Percentiles rank a stretch among this genome's conserved stretches.
phyloP scores from a whole-genome alignment of 148 eudicot species.

The Spergularia bocconei region DNA sequence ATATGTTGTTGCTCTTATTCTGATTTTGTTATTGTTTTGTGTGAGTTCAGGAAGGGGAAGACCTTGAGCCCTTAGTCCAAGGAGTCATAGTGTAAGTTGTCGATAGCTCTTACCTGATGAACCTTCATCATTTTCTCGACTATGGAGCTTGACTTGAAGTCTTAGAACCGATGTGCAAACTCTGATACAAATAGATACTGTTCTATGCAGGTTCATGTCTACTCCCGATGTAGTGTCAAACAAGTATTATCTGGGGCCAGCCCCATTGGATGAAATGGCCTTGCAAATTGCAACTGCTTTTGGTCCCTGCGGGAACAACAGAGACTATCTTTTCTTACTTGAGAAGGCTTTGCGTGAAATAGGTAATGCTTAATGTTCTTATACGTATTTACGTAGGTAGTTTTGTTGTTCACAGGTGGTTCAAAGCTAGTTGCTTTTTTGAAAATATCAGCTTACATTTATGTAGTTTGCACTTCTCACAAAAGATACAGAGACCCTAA shows the following conservation, averaged over 20 bases:
- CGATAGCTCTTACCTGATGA: not conserved
- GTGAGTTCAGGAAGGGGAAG: constrained; percentile 67
- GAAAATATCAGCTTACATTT: not conserved
- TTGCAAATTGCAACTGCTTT: constrained; percentile 93
- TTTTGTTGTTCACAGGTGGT: not conserved
- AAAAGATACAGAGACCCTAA: too few species aligned
- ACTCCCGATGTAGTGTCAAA: constrained; percentile 77
- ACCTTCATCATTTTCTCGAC: not conserved
- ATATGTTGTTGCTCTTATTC: constrained; percentile 1
- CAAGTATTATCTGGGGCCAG: constrained; percentile 91
- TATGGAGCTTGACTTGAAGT: not conserved
- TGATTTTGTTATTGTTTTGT: constrained; percentile 20
- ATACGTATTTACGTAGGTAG: not conserved
- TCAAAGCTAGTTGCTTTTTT: too few species aligned
- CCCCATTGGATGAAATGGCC: constrained; percentile 89
- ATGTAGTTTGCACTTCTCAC: too few species aligned
- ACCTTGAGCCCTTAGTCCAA: constrained; percentile 47
- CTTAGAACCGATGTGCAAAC: not conserved
- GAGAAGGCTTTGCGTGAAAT: constrained; percentile 84
- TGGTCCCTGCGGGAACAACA: constrained; percentile 95
- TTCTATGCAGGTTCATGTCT: constrained; percentile 71
- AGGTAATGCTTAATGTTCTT: constrained; percentile 35
- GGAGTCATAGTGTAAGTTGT: constrained; percentile 76
- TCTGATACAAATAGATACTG: not conserved
- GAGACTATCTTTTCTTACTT: constrained; percentile 78